Conservation (phyloP, 2,329 filamentous ascomycete species). For the Trichocomaceae sp. region DNA sequence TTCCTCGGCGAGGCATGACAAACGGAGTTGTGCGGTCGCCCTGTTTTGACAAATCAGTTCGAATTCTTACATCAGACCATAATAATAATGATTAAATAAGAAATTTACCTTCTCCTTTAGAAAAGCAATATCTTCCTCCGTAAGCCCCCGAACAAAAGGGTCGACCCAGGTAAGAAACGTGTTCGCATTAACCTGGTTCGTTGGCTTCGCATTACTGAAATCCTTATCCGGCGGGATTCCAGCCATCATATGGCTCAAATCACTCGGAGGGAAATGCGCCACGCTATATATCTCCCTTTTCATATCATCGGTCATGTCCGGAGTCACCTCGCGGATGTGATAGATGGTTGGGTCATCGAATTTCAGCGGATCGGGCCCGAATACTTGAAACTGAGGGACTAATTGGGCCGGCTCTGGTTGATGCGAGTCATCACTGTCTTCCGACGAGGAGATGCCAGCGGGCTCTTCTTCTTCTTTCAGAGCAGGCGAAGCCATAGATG, state of each 20-base stretch:
- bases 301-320: slow-evolving; percentile 76
- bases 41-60: slow-evolving; percentile 20
- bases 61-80: slow-evolving; percentile 10
- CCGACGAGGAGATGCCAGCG: slow-evolving; percentile 58
- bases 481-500: slow-evolving; percentile 36
- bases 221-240: slow-evolving; percentile 89
- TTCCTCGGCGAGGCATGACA: slow-evolving; percentile 75
- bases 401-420: slow-evolving; percentile 56
- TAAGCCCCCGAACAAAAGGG: slow-evolving; percentile 80
- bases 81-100: too few species aligned
- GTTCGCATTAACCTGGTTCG: slow-evolving; percentile 86
- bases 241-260: slow-evolving; percentile 77
- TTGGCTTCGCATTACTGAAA: slow-evolving; percentile 88
- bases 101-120: slow-evolving; percentile 66
- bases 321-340: slow-evolving; percentile 70
- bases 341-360: slow-evolving; percentile 90
- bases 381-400: slow-evolving; percentile 71
- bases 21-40: slow-evolving; percentile 81
- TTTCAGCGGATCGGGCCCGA: slow-evolving; percentile 85
- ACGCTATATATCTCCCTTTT: slow-evolving; percentile 85
- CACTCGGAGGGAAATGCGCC: slow-evolving; percentile 69
- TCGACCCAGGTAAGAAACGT: slow-evolving; percentile 93
- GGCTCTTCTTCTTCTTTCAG: slow-evolving; percentile 53
- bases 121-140: slow-evolving; percentile 90
- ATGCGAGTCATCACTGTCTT: slow-evolving; percentile 51